Percentiles rank a stretch among this genome's conserved stretches.
Conservation (phyloP, 768 basidiomycete genomes). For the Leucocoprinus birnbaumii region DNA sequence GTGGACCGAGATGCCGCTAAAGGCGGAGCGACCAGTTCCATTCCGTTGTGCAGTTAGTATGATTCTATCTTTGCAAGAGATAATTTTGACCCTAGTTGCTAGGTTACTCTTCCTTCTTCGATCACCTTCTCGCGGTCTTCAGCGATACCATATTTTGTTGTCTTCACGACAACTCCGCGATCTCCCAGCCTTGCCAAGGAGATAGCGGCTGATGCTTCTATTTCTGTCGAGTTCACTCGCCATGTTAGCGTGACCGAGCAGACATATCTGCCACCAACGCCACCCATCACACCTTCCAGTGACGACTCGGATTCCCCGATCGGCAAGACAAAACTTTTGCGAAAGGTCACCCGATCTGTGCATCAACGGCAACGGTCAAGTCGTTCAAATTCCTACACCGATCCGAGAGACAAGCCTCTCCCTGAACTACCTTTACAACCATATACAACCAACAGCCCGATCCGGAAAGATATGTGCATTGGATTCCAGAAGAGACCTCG, state of each 20-base stretch:
- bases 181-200: conserved; percentile 54
- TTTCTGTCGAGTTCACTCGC: conserved; percentile 63
- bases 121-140: conserved; percentile 58
- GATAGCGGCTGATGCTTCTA: conserved; percentile 68
- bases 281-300: conserved; percentile 48
- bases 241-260: conserved; percentile 53
- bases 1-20: conserved; percentile 70
- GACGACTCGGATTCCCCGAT: conserved; percentile 36
- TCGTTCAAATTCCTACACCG: conserved; percentile 16
- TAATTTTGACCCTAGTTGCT: conserved; percentile 7
- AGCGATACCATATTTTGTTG: conserved; percentile 70
- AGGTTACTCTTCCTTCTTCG: conserved; percentile 66
- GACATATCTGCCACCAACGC: conserved; percentile 37
- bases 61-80: conserved; percentile 2
- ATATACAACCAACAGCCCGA: conserved; percentile 40
- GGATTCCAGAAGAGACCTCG: conserved; percentile 74
- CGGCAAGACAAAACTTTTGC: conserved; percentile 27
- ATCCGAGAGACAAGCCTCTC: conserved; percentile 36
- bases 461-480: conserved; percentile 52
- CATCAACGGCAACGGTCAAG: conserved; percentile 21
- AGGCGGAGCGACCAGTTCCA: conserved; percentile 58
- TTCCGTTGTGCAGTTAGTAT: conserved; percentile 64
- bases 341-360: conserved; percentile 29
- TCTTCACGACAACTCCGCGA: conserved; percentile 64
- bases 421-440: conserved; percentile 33